Percentiles rank a stretch among this genome's conserved stretches.
These are phyloP conservation scores for Coniella vitis DNA, from an alignment of 2,329 filamentous ascomycete species.

Conservation along the genomic window DNA sequence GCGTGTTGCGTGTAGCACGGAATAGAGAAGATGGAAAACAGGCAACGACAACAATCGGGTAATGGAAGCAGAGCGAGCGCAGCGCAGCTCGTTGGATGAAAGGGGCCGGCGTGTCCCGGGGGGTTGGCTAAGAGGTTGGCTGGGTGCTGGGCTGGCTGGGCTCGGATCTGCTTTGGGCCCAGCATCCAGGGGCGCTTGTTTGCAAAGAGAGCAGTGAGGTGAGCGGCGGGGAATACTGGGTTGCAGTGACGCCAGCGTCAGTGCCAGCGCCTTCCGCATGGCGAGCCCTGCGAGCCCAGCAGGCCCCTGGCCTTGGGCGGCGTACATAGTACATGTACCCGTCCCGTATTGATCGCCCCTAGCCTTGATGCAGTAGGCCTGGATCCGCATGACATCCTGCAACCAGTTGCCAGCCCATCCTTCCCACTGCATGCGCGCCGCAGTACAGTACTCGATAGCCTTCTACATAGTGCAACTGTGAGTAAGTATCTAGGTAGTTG, in stretches of 20 bases:
- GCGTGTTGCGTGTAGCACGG: constrained; percentile 11
- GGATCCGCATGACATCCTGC: not conserved
- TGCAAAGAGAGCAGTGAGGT: too few species aligned
- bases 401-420: not conserved
- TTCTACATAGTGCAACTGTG: too few species aligned
- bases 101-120: not conserved
- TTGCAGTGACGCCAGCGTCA: constrained; percentile 1
- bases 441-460: not conserved
- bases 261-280: too few species aligned
- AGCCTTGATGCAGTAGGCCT: not conserved
- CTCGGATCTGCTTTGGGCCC: not conserved
- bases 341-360: constrained; percentile 3
- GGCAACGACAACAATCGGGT: too few species aligned
- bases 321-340: not conserved
- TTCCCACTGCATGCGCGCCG: not conserved
- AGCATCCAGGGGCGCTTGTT: not conserved
- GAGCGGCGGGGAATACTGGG: too few species aligned
- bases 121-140: constrained; percentile 1
- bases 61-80: too few species aligned
- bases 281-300: too few species aligned
- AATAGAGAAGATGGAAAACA: not conserved
- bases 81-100: not conserved
- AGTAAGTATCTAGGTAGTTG: too few species aligned
- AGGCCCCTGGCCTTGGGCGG: too few species aligned
- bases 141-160: not conserved